Conservation (phyloP, 2,329 filamentous ascomycete genomes). For the Aureobasidium sp. region DNA sequence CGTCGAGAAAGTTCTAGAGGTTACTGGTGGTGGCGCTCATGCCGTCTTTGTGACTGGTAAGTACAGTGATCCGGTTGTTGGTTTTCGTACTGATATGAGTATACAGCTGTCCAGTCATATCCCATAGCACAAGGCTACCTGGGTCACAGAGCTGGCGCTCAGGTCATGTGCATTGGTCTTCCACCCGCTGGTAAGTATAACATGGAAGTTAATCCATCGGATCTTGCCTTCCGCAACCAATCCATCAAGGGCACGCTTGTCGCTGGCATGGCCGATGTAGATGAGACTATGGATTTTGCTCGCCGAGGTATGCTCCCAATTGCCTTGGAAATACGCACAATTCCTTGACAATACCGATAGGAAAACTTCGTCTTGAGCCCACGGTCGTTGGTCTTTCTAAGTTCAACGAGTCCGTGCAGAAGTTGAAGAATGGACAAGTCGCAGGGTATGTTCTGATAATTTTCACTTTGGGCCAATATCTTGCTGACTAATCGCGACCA, state of each 20-base stretch:
- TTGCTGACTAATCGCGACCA: neutral
- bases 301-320: slow-evolving; percentile 41
- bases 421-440: slow-evolving; percentile 43
- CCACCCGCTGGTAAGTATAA: slow-evolving; percentile 31
- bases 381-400: slow-evolving; percentile 42
- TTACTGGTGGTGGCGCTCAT: slow-evolving; percentile 44
- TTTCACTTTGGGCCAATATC: too few relatives aligned
- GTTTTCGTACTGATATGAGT: neutral
- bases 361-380: slow-evolving; percentile 23
- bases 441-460: slow-evolving; percentile 31
- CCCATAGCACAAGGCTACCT: slow-evolving; percentile 35
- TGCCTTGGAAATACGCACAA: slow-evolving; percentile 23
- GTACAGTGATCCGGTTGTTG: neutral
- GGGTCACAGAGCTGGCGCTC: slow-evolving; percentile 42
- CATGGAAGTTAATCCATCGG: slow-evolving; percentile 29
- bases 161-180: slow-evolving; percentile 45
- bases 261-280: slow-evolving; percentile 42
- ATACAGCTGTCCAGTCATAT: slow-evolving; percentile 11
- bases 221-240: slow-evolving; percentile 31
- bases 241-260: slow-evolving; percentile 36
- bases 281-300: slow-evolving; percentile 43
- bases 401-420: slow-evolving; percentile 46
- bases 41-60: slow-evolving; percentile 31
- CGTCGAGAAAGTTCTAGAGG: slow-evolving; percentile 38
- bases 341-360: neutral